phyloP scores from a whole-genome alignment of 768 basidiomycete genomes.

The Gloeopeniophorella convolvens region DNA sequence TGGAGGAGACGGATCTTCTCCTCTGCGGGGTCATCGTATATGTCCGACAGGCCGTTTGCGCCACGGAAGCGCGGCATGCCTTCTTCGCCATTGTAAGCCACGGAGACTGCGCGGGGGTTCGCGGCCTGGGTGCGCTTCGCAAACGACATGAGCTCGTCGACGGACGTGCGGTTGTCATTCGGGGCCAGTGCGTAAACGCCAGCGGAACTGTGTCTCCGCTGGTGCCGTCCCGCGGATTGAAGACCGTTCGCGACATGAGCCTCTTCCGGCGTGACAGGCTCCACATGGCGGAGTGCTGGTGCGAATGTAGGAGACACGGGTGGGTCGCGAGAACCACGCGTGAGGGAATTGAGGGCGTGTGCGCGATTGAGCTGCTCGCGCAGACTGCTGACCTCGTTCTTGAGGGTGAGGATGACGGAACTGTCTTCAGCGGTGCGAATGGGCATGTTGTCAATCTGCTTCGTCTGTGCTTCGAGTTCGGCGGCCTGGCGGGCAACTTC shows the following conservation, averaged over 20 bases:
- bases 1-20: conserved; percentile 94
- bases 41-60: conserved; percentile 59
- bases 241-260: conserved; percentile 36
- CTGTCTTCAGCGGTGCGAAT: conserved; percentile 72
- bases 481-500: conserved; percentile 68
- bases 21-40: conserved; percentile 86
- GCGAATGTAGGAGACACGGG: conserved; percentile 84
- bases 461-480: conserved; percentile 73
- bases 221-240: conserved; percentile 42
- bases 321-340: conserved; percentile 62
- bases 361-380: conserved; percentile 94
- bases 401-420: conserved; percentile 81
- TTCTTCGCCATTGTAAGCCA: conserved; percentile 82
- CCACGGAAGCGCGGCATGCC: conserved; percentile 57
- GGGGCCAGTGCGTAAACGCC: conserved; percentile 61
- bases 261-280: conserved; percentile 35
- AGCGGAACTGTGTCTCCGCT: conserved; percentile 82
- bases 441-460: conserved; percentile 56
- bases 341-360: conserved; percentile 86
- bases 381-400: conserved; percentile 85
- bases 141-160: conserved; percentile 70
- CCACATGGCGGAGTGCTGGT: conserved; percentile 59
- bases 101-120: conserved; percentile 81
- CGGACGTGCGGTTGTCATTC: conserved; percentile 62
- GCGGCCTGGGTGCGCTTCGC: conserved; percentile 64